Base-by-base conservation (phyloP, 768 basidiomycete genomes). In the Neoboletus brunneissimus region DNA sequence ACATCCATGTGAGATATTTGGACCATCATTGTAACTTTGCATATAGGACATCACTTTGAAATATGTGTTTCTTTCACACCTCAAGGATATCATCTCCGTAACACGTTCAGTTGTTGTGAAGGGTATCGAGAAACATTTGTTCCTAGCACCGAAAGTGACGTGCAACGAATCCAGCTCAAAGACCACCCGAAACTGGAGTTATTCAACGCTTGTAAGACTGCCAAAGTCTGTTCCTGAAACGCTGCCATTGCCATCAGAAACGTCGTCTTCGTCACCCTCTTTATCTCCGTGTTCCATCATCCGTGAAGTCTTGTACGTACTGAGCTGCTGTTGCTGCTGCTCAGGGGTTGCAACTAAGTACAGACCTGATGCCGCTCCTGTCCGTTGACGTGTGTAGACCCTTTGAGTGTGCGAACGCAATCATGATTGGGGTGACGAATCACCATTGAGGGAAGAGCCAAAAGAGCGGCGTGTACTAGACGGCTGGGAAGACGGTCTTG, bases 151-250 rank as follows among this genome's bases (percentile, higher is more conserved):
- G 32, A 53, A 58, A 47, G 48, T 18, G 51, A 53, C 23, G 47
- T 48, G 52, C 46, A 46, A 53, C 16, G 51, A 18, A 56, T 58
- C 27, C 23, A 41, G 45, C 40, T 41, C 48, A 51, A 42, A 22
- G 54, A 25, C 22, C 20, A 40, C 29, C 18, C 27, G 11, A 57
- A 40, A 51, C 50, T 35, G 20, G 41, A 55, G 43, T 68, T 67
- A 78, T 59, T 81, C 77, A 42, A 83, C 77, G 60, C 81, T 81
- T 15, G 81, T 82, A 54, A 82, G 73, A 67, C 81, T 82, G 48
- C 75, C 76, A 37, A 72, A 70, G 51, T 79, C 79, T 38, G 73
- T 75, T 49, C 72, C 77, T 37, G 77, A 75, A 50, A 73, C 55
- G 49, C 77, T 79, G 5, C 63, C 67, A 47, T 71, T 72, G 47